These are phyloP conservation scores for Alloteropsis angusta DNA, from an alignment of 202 grass and related monocot species.

Conservation along the genomic window DNA sequence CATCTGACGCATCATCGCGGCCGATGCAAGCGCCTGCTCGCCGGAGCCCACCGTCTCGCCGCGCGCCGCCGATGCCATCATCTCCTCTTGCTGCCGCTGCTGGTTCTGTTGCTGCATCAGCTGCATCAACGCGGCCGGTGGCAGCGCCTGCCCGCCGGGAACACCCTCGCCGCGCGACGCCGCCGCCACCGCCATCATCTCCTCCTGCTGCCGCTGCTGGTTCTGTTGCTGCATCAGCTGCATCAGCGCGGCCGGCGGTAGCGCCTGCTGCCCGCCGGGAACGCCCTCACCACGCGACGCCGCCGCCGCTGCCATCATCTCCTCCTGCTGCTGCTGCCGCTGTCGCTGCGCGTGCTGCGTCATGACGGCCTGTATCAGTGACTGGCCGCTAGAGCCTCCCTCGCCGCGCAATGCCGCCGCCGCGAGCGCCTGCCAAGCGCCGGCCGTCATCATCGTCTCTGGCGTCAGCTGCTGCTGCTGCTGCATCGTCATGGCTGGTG, in stretches of 20 bases:
- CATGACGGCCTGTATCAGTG: not conserved
- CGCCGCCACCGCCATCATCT: not conserved
- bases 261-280: not conserved
- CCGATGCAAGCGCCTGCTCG: not conserved
- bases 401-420: not conserved
- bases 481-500: not conserved
- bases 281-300: not conserved
- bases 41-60: not conserved
- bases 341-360: conserved; percentile 11
- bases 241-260: not conserved
- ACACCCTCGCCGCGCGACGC: not conserved
- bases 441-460: not conserved
- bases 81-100: not conserved
- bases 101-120: not conserved
- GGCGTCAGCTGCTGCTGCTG: not conserved
- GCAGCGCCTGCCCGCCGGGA: not conserved
- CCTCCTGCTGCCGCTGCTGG: not conserved
- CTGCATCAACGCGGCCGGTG: not conserved
- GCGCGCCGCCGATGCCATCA: not conserved
- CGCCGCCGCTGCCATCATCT: not conserved
- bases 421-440: conserved; percentile 16
- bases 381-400: not conserved
- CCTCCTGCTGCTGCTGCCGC: conserved; percentile 7
- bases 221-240: not conserved
- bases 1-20: not conserved